phyloP scores from a whole-genome alignment of 2,329 filamentous ascomycete genomes.

The Xylariales sp. region DNA sequence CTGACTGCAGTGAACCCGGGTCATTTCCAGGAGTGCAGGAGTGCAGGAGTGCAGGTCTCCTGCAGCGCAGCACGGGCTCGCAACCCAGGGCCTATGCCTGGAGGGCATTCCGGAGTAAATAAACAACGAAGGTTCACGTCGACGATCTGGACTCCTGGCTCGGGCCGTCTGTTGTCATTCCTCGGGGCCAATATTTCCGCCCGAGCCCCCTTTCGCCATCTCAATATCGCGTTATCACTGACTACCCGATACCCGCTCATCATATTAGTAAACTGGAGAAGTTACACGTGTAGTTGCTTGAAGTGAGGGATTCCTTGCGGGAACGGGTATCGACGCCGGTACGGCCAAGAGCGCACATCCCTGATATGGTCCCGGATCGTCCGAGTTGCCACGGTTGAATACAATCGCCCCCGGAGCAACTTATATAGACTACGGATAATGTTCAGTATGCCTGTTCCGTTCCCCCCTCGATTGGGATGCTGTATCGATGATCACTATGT shows the following conservation, averaged over 20 bases:
- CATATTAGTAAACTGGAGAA: slow-evolving; percentile 2
- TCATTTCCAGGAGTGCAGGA: background rate
- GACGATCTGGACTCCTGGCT: slow-evolving; percentile 5
- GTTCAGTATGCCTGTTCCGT: background rate
- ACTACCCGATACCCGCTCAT: slow-evolving; percentile 20
- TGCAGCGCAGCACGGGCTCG: slow-evolving; percentile 19
- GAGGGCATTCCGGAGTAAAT: slow-evolving; percentile 7
- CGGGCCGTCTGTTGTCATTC: slow-evolving; percentile 19
- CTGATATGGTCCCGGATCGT: background rate
- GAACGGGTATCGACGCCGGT: background rate
- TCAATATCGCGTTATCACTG: slow-evolving; percentile 27
- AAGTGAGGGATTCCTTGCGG: background rate
- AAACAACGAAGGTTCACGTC: slow-evolving; percentile 9
- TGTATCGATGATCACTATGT: slow-evolving; percentile 7
- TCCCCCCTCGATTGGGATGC: no score
- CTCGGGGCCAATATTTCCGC: slow-evolving; percentile 37
- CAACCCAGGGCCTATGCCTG: background rate
- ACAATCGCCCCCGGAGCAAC: background rate
- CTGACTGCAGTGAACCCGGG: slow-evolving; percentile 2
- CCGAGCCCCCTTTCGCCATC: slow-evolving; percentile 12
- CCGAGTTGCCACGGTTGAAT: background rate
- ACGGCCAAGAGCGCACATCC: slow-evolving; percentile 3
- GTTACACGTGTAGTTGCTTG: background rate
- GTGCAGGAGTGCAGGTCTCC: slow-evolving; percentile 20
- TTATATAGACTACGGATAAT: background rate